Base-by-base conservation (phyloP, 148 eudicot genomes). In the Chenopodium suecicum region DNA sequence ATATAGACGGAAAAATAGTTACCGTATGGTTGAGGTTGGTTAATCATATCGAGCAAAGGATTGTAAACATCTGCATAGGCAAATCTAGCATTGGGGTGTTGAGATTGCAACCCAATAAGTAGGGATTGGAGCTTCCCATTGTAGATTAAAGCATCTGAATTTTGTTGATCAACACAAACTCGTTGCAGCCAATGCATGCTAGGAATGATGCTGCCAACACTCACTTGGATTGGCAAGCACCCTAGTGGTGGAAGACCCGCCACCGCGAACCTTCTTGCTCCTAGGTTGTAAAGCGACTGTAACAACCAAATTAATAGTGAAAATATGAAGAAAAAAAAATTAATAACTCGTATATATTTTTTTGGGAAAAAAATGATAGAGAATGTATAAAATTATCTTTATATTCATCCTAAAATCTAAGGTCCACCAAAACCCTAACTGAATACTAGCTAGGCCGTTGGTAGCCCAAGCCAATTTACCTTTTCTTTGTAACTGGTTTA, bases 191-290 rank as follows among this genome's bases (percentile, higher is more conserved):
- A 83, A 58, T 81, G 87, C 9, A 27, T 31, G 80, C 79, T 82
- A 4, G 82, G 86, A 0, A 81, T n/a, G 12, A 81, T 6, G 56
- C 87, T 80, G 17, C 81, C 81, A 41, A 85, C 37, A 1, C 79
- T 84, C 68, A 89, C 84, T 78, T 84, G 87, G 22, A 81, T 50
- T 0, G 89, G 89, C 32, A 86, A 31, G 60, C 91, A 88, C 58
- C 91, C 91, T 46, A 86, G 60, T 22, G 91, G 91, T 2, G 89
- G 86, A 12, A 89, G 82, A 11, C 89, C 89, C 0, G 76, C 87
- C 71, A 86, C 83, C n/a, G 48, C 75, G 4, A 86, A 54, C 71
- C 81, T 79, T 63, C 84, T 83, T 29, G 86, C 89, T 78, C 89
- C 89, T 46, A 78, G 73, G 12, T 52, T 78, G 58, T 82, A 80